Evolutionary conservation across 164 flowering plant genomes (phyloP), one percentile per base, ranked within the genome.

Genomic region (Sextonia rubra): DNA sequence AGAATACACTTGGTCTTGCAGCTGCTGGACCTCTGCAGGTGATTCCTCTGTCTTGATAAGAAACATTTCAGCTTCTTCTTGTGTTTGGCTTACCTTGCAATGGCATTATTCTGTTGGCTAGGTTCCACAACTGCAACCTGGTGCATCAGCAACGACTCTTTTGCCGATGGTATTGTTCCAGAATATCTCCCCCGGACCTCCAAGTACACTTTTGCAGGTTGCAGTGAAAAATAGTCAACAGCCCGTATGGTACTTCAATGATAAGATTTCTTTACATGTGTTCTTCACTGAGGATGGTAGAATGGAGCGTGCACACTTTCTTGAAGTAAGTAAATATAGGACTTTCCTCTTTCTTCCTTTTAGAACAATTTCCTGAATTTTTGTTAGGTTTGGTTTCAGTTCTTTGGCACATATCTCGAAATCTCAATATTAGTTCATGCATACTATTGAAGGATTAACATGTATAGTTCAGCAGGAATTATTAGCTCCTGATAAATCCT

Each of bases 171-270:
- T 85, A 65, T 29, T 86, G 76, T 89, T 89, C 80, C 97, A 93
- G 82, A 93, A 90, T 77, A 65, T 91, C 70, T 84, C 91, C 55
- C 86, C 92, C 55, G 95, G 97, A 73, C 92, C 94, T 71, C 92
- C 98, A 72, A 96, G 77, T 84, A 69, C 95, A 30, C 87, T 92
- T 76, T 75, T 96, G 80, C 99, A 96, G 82, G 91, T 96, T 70
- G 99, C 98, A 48, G 91, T 96, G 73, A 96, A 93, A 74, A 93
- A 96, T 78, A 90, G 80, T 82, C 98, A 96, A 82, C 99, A 96
- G 75, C 99, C 95, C n/a, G 98, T 96, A 1, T 96, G 97, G 98
- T 96, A 96, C 82, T 93, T 91, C 86, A 91, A 77, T 70, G 98
- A 93, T 75, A 91, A 90, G 73, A 79, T 96, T 32, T 76, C 84